Conservation (phyloP, 768 basidiomycete species). For the Leccinum incarnatum region DNA sequence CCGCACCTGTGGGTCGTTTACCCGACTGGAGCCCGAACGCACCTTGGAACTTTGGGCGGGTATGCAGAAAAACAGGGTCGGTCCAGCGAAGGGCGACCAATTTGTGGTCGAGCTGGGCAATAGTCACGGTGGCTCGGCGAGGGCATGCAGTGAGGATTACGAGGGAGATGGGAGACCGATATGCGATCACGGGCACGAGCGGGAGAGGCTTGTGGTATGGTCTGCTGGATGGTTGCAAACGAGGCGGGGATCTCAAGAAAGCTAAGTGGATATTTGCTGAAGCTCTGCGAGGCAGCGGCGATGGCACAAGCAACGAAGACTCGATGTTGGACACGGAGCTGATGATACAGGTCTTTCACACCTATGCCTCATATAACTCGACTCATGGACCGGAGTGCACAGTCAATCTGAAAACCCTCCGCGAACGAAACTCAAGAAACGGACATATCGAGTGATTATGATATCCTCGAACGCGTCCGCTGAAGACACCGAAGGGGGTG, state of each 20-base stretch:
- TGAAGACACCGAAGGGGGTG: constrained; percentile 1
- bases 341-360: constrained; percentile 83
- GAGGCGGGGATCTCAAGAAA: constrained; percentile 77
- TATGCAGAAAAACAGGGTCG: constrained; percentile 74
- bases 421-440: constrained; percentile 5
- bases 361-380: constrained; percentile 77
- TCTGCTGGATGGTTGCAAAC: constrained; percentile 83
- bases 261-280: constrained; percentile 91
- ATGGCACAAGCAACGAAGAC: constrained; percentile 20
- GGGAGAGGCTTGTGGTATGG: constrained; percentile 72
- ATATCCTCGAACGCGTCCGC: constrained; percentile 2
- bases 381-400: constrained; percentile 30
- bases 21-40: constrained; percentile 76
- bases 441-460: not conserved
- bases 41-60: constrained; percentile 93
- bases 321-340: constrained; percentile 58
- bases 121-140: constrained; percentile 76
- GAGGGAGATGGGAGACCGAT: constrained; percentile 79
- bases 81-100: constrained; percentile 60
- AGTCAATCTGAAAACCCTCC: not conserved
- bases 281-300: constrained; percentile 39
- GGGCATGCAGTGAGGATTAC: constrained; percentile 81
- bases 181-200: constrained; percentile 33
- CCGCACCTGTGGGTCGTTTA: constrained; percentile 66
- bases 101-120: constrained; percentile 69